phyloP scores from a whole-genome alignment of 371 early-diverging fungal genomes.

The Mucor velutinosus region DNA sequence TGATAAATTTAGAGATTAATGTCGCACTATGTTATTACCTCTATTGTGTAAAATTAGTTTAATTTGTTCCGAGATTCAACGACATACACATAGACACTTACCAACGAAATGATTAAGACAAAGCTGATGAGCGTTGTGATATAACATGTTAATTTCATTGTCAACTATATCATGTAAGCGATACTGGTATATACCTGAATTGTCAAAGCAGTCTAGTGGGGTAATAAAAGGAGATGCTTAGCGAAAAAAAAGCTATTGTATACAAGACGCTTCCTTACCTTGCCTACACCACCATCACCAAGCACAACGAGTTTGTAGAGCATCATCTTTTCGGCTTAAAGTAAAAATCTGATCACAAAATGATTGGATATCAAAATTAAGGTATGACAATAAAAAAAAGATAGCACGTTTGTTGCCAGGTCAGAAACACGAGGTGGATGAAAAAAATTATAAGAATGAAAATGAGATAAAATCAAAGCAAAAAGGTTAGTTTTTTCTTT shows the following conservation, averaged over 20 bases:
- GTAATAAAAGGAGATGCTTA: conserved; percentile 1
- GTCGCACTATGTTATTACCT: conserved; percentile 76
- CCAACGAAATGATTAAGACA: conserved; percentile 80
- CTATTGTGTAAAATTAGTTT: conserved; percentile 26
- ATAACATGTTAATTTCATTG: background rate
- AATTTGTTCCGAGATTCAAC: background rate
- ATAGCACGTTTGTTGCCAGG: conserved; percentile 20
- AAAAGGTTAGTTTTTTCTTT: background rate
- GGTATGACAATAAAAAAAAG: conserved; percentile 15
- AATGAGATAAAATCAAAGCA: background rate
- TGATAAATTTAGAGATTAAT: conserved; percentile 55
- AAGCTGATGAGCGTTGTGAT: conserved; percentile 35
- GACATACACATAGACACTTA: conserved; percentile 20
- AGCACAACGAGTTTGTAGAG: conserved; percentile 63
- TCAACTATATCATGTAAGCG: background rate
- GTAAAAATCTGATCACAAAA: conserved; percentile 5
- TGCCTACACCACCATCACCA: conserved; percentile 61
- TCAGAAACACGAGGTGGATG: conserved; percentile 14
- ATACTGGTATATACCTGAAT: conserved; percentile 26
- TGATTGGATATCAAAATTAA: conserved; percentile 13
- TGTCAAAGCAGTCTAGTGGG: conserved; percentile 33
- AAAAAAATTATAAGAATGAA: background rate
- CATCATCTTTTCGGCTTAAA: conserved; percentile 47
- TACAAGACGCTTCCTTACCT: conserved; percentile 28
- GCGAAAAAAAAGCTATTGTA: background rate